Conservation (phyloP, 352 stramenopile species). For the Globisporangium irregulare region DNA sequence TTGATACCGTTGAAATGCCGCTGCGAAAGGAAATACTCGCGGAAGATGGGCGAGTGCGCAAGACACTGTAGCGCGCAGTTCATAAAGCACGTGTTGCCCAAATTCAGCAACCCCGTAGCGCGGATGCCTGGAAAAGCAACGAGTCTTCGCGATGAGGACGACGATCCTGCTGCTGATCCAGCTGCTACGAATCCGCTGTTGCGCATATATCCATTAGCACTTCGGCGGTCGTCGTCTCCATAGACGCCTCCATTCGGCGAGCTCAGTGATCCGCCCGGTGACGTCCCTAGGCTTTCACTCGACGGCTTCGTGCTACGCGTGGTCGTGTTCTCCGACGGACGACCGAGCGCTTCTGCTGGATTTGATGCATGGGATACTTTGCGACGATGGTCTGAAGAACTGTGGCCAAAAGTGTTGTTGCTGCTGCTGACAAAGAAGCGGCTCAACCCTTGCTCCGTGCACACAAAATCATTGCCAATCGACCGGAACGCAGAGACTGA, state of each 20-base stretch:
- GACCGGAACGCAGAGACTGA: conserved; percentile 46
- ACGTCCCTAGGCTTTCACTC: conserved; percentile 13
- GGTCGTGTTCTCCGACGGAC: conserved; percentile 12
- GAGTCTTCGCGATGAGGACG: conserved; percentile 22
- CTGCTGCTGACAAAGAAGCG: conserved; percentile 32
- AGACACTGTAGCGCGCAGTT: conserved; percentile 92
- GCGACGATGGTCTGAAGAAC: conserved; percentile 26
- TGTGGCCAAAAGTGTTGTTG: background rate
- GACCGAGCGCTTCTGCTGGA: background rate
- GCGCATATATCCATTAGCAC: background rate
- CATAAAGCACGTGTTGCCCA: conserved; percentile 90
- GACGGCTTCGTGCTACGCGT: conserved; percentile 21
- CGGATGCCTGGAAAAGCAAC: conserved; percentile 36
- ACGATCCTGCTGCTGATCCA: background rate
- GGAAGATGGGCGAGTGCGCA: conserved; percentile 91
- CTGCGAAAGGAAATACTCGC: conserved; percentile 94
- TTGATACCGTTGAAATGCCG: conserved; percentile 93
- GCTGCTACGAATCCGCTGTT: background rate
- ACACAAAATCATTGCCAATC: conserved; percentile 66
- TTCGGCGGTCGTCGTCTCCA: background rate
- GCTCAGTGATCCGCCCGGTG: conserved; percentile 13
- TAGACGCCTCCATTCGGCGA: background rate
- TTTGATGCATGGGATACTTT: conserved; percentile 8
- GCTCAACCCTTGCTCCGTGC: conserved; percentile 27
- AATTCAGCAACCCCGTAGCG: conserved; percentile 68